These are phyloP conservation scores for Daucus carota DNA, from an alignment of 129 eudicot genomes.

Conservation along the genomic window DNA sequence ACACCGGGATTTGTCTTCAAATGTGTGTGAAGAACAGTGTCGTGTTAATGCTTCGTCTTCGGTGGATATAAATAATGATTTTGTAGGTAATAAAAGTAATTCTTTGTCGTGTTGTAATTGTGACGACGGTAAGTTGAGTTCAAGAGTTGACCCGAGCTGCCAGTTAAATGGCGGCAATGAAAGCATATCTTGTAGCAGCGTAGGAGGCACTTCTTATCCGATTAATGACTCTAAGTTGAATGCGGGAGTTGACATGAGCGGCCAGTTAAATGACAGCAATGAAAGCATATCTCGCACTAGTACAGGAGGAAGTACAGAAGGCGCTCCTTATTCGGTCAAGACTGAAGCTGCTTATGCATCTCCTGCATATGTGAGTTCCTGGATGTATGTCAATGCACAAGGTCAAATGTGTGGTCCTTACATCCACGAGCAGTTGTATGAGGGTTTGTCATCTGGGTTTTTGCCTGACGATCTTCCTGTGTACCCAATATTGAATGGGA, in stretches of 20 bases:
- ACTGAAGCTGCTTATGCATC: conserved; percentile 21
- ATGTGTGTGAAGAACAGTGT: background rate
- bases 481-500: conserved; percentile 66
- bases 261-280: conserved; percentile 41
- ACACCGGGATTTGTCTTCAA: background rate
- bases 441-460: conserved; percentile 72
- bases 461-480: conserved; percentile 79
- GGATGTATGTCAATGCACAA: conserved; percentile 90
- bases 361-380: conserved; percentile 53
- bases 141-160: conserved; percentile 29
- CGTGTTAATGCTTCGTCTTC: conserved; percentile 8
- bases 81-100: background rate
- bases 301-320: conserved; percentile 17
- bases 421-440: conserved; percentile 69
- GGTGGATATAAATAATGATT: background rate
- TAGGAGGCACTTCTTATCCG: conserved; percentile 18
- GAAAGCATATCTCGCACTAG: conserved; percentile 17
- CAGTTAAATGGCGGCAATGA: conserved; percentile 36
- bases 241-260: conserved; percentile 25
- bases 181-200: conserved; percentile 13
- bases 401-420: conserved; percentile 94
- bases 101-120: conserved; percentile 14
- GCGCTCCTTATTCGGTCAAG: conserved; percentile 16
- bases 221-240: conserved; percentile 6
- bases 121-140: conserved; percentile 4